Conservation (phyloP, 768 basidiomycete species). For the Macrolepiota fuliginosa region DNA sequence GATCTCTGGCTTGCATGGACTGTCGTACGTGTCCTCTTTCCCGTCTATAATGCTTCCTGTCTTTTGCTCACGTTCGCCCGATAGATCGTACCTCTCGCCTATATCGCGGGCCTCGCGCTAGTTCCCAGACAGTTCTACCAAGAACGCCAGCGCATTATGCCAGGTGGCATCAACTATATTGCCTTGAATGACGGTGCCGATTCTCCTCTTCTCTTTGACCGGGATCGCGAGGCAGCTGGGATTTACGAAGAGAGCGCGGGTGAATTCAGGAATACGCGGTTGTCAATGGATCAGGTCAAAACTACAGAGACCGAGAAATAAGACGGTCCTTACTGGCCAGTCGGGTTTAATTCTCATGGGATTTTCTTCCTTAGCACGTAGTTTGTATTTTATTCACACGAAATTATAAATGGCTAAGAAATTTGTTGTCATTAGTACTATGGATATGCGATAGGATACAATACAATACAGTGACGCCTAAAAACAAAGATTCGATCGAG, state of each 20-base stretch:
- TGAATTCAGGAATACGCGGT: neutral
- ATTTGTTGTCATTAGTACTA: constrained; percentile 2
- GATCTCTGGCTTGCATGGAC: constrained; percentile 46
- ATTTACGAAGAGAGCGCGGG: constrained; percentile 4
- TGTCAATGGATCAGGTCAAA: constrained; percentile 1
- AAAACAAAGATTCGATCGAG: neutral
- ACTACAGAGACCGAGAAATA: constrained; percentile 5
- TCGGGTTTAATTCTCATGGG: too few relatives aligned
- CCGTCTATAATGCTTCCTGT: neutral
- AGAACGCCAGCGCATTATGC: constrained; percentile 26
- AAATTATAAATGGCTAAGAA: neutral
- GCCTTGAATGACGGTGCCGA: constrained; percentile 19
- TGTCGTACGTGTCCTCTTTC: constrained; percentile 31
- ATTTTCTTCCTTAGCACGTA: too few relatives aligned
- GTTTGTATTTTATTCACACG: constrained; percentile 1
- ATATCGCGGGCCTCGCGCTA: constrained; percentile 41
- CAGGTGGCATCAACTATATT: constrained; percentile 22
- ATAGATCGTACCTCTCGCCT: constrained; percentile 42
- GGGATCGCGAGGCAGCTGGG: constrained; percentile 11
- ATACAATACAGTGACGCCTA: neutral
- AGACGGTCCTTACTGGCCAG: neutral
- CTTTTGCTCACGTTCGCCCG: neutral
- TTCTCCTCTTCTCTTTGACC: constrained; percentile 18
- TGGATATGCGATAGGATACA: constrained; percentile 11
- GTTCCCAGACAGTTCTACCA: constrained; percentile 41